These are phyloP conservation scores for Colletotrichum viniferum DNA, from an alignment of 2,329 filamentous ascomycete species.

Conservation along the genomic window DNA sequence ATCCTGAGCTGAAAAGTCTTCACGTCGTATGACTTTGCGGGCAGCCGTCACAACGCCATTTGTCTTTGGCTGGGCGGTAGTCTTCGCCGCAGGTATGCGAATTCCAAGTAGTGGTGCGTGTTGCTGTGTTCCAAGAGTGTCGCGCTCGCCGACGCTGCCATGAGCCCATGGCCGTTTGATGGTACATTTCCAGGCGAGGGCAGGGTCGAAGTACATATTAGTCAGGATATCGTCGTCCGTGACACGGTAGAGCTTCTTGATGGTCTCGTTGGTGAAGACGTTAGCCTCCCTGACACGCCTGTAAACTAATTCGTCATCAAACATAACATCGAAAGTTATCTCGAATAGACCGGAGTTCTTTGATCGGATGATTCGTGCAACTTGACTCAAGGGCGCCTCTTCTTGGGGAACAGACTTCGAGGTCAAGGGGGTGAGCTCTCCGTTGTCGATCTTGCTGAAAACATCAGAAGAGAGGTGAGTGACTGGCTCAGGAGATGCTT, in stretches of 20 bases:
- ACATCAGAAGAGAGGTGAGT: not conserved
- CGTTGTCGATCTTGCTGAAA: not conserved
- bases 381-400: constrained; percentile 27
- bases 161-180: constrained; percentile 38
- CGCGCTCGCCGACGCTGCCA: constrained; percentile 39
- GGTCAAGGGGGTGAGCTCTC: not conserved
- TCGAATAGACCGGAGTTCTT: constrained; percentile 59
- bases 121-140: constrained; percentile 42
- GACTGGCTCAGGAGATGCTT: not conserved
- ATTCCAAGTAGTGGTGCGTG: constrained; percentile 37
- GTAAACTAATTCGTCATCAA: constrained; percentile 39
- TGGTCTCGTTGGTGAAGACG: constrained; percentile 37
- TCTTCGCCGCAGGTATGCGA: constrained; percentile 20
- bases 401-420: not conserved
- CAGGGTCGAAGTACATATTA: constrained; percentile 47
- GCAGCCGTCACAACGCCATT: not conserved
- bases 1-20: not conserved
- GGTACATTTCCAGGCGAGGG: constrained; percentile 51
- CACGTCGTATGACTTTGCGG: not conserved
- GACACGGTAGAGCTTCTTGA: constrained; percentile 36
- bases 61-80: accelerated
- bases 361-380: constrained; percentile 48
- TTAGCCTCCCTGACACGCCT: constrained; percentile 37
- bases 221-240: constrained; percentile 35
- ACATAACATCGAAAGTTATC: constrained; percentile 57